Base-by-base conservation (phyloP, 2,329 filamentous ascomycete species). In the Stachybotrys elegans region DNA sequence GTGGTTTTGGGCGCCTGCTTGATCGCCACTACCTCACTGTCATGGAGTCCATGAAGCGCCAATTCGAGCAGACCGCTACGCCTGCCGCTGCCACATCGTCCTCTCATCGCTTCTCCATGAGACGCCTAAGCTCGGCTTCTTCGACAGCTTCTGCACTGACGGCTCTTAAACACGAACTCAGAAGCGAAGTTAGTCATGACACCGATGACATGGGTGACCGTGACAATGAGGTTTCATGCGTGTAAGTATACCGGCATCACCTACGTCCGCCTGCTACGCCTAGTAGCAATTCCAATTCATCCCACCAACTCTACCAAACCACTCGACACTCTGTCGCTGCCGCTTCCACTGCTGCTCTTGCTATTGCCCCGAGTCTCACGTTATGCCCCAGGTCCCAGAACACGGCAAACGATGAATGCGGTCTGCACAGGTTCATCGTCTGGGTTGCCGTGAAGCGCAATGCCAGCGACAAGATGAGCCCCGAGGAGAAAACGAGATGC, bases 371-470 rank as follows among this genome's bases (percentile, higher is more conserved):
- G 31, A n/a, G 22, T 9, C 37, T 40, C 6, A 40, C 22, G 13
- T 47, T 50, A 36, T 34, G 40, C 41, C 22, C 37, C 29, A 77
- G 74, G 36, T 67, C 66, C 50, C 69, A 68, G 48, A 66, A 70
- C 38, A 69, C 67, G 19, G 59, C 66, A 11, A 64, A 61, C 22
- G 68, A 76, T 47, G 72, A 76, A 52, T 78, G 76, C 54, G 71
- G 71, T 17, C 65, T 73, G 36, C 68, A 78, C 52, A 65, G 71
- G 45, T 80, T 80, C 59, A 71, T 79, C 51, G 72, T 75, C 42
- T 79, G 76, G 76, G 71, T 69, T 25, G 76, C 76, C 37, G 66
- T 78, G 49, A 72, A 75, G 57, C 73, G 75, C 52, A 79, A 78
- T 59, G 66, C 62, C 22, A 75, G 67, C 43, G 48, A 58, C 34